Conservation (phyloP, 1,284 basidiomycete species). For the Marasmius sp. region DNA sequence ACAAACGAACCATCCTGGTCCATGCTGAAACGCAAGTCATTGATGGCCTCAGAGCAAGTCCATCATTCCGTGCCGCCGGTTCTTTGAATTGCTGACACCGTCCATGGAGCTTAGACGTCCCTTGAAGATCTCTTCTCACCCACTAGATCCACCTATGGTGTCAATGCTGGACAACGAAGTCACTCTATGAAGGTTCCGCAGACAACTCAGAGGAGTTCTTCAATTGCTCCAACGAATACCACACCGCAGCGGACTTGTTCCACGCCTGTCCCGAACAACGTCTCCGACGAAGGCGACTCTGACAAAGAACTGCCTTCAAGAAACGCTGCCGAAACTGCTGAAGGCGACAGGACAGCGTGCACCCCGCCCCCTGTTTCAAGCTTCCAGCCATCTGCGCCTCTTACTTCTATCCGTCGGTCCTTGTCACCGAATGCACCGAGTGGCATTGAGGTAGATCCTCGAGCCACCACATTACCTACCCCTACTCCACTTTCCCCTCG, state of each 20-base stretch:
- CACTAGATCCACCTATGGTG: conserved; percentile 66
- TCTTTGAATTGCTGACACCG: too few relatives aligned
- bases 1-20: conserved; percentile 93
- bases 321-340: background rate
- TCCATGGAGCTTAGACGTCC: background rate
- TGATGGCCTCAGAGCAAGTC: conserved; percentile 70
- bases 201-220: background rate
- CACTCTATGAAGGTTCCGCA: background rate
- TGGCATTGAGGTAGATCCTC: too few relatives aligned
- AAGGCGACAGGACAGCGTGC: background rate
- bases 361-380: background rate
- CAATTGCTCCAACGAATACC: too few relatives aligned
- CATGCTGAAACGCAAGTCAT: conserved; percentile 88
- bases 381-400: background rate
- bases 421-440: too few relatives aligned
- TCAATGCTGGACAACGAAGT: conserved; percentile 30
- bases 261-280: background rate
- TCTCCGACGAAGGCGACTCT: background rate
- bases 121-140: conserved; percentile 62
- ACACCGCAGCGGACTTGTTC: background rate
- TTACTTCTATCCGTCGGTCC: background rate
- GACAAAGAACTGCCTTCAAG: background rate
- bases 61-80: background rate
- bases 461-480: too few relatives aligned
- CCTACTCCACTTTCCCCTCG: too few relatives aligned